A percentile compares a stretch with the other conserved stretches of the same genome.
Conservation (phyloP, 31 red algal species). For the Asparagopsis taxiformis region DNA sequence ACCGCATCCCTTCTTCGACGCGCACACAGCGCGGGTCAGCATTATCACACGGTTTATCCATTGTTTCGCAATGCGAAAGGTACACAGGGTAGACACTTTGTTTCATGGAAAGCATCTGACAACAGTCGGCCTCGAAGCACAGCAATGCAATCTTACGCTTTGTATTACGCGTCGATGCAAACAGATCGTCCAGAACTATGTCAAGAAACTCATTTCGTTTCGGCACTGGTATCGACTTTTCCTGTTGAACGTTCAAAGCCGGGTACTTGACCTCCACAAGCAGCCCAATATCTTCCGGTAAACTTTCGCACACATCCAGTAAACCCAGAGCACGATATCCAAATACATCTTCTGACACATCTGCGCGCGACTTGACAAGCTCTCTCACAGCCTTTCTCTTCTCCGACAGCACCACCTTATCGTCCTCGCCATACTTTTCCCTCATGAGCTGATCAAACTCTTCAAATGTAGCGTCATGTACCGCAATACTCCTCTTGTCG, state of each 20-base stretch:
- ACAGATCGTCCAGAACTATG: constrained; percentile 44
- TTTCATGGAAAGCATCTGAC: constrained; percentile 76
- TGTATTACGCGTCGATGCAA: constrained; percentile 12
- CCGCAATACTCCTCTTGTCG: constrained; percentile 22
- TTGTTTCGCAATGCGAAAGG: constrained; percentile 71
- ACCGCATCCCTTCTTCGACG: constrained; percentile 54
- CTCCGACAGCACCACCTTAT: background rate
- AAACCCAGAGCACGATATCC: constrained; percentile 34
- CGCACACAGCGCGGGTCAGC: constrained; percentile 62
- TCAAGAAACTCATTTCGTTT: constrained; percentile 76
- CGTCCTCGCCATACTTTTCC: background rate
- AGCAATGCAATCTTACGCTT: constrained; percentile 52
- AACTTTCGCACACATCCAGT: constrained; percentile 29
- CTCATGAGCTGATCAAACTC: constrained; percentile 39
- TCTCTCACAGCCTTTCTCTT: constrained; percentile 1
- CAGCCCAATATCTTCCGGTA: constrained; percentile 74
- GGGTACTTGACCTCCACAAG: constrained; percentile 93
- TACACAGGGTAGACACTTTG: constrained; percentile 81
- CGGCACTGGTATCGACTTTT: constrained; percentile 52
- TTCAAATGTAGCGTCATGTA: constrained; percentile 44
- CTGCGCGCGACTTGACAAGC: background rate
- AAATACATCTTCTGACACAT: constrained; percentile 18
- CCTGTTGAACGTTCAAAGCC: constrained; percentile 14
- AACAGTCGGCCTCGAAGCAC: constrained; percentile 85
- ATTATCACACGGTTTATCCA: constrained; percentile 68